Conservation (phyloP, 305 asterid genomes). For the Ilex paraguariensis region DNA sequence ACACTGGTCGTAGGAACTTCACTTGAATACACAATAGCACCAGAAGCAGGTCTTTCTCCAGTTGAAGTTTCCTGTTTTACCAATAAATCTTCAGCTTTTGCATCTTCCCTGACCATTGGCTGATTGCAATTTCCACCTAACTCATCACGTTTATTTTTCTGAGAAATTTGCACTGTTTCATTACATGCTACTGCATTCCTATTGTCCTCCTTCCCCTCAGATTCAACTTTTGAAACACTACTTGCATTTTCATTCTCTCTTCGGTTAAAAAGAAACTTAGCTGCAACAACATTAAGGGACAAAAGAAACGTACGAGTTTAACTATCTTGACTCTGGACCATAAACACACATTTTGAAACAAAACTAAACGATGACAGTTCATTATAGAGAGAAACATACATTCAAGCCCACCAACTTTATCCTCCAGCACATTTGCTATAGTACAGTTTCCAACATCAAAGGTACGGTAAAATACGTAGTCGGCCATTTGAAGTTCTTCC, state of each 20-base stretch:
- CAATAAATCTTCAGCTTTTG: neutral
- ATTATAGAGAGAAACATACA: constrained; percentile 33
- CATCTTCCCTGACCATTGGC: constrained; percentile 9
- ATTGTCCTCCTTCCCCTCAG: constrained; percentile 22
- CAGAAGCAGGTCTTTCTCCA: too few relatives aligned
- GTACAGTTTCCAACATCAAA: constrained; percentile 64
- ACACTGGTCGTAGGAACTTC: too few relatives aligned
- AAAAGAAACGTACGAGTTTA: constrained; percentile 27
- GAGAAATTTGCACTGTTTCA: constrained; percentile 25
- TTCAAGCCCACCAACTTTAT: constrained; percentile 71
- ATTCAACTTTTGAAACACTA: constrained; percentile 26
- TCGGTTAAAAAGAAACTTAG: constrained; percentile 63
- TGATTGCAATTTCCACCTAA: constrained; percentile 8
- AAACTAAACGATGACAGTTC: too few relatives aligned
- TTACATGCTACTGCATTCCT: constrained; percentile 17
- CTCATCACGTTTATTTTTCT: constrained; percentile 15
- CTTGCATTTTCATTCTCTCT: constrained; percentile 22
- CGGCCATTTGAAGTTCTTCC: constrained; percentile 61
- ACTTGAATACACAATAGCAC: too few relatives aligned
- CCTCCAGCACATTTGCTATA: constrained; percentile 49
- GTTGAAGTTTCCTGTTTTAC: neutral
- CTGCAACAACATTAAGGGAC: constrained; percentile 49
- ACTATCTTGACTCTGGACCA: too few relatives aligned
- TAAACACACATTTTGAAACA: too few relatives aligned
- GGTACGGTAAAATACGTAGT: constrained; percentile 61